phyloP scores from a whole-genome alignment of 495 filamentous ascomycete genomes.

The Aspergillus sparsus region DNA sequence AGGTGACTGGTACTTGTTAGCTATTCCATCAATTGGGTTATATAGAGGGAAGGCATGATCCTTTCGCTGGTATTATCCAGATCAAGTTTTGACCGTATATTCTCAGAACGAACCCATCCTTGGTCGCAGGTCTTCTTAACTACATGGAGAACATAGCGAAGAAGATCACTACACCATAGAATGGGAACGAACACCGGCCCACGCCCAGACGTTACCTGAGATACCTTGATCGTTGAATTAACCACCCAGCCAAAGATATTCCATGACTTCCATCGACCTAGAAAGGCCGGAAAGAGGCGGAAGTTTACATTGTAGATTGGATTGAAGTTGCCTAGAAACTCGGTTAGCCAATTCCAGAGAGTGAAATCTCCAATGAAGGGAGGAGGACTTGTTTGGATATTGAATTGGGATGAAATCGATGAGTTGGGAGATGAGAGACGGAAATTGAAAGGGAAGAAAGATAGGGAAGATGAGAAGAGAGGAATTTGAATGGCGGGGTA shows the following conservation, averaged over 20 bases:
- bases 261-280: constrained; percentile 43
- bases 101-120: constrained; percentile 73
- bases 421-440: background rate
- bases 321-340: constrained; percentile 9
- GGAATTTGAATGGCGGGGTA: constrained; percentile 19
- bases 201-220: constrained; percentile 61
- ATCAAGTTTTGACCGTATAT: constrained; percentile 97
- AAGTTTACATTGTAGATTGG: constrained; percentile 27
- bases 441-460: background rate
- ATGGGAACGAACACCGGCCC: constrained; percentile 66
- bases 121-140: constrained; percentile 8
- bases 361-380: constrained; percentile 3
- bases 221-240: constrained; percentile 61
- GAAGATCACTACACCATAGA: constrained; percentile 21
- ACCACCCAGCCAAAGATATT: constrained; percentile 39
- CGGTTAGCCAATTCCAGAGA: constrained; percentile 19
- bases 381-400: constrained; percentile 22
- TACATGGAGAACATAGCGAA: background rate
- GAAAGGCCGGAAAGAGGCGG: constrained; percentile 12
- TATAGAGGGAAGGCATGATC: constrained; percentile 72
- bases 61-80: constrained; percentile 99
- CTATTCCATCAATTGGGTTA: constrained; percentile 36
- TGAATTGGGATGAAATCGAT: background rate
- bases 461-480: constrained; percentile 9
- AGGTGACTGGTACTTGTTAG: constrained; percentile 42